A percentile compares a stretch with the other conserved stretches of the same genome.
Evolutionary conservation across 2,329 filamentous ascomycete genomes (phyloP).

Genomic region (Neurospora sp.): DNA sequence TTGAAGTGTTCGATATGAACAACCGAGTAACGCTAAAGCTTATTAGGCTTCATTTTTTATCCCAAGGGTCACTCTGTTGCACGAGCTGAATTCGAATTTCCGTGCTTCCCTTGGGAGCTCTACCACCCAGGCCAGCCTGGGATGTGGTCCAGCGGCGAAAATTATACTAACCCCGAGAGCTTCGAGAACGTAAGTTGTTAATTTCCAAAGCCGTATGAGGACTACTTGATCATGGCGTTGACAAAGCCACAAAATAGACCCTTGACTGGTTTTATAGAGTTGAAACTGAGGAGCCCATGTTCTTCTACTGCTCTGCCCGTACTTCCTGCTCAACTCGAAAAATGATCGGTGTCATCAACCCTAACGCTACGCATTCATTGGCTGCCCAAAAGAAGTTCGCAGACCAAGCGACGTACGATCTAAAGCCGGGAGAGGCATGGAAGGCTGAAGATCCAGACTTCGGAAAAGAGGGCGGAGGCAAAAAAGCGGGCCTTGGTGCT

Average conservation of each 20-base stretch:
- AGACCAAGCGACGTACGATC: conserved; percentile 35
- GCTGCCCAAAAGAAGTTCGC: conserved; percentile 37
- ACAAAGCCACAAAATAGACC: background rate
- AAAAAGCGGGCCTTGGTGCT: conserved; percentile 13
- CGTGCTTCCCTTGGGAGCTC: background rate
- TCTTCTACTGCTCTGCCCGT: conserved; percentile 60
- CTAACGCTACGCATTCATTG: conserved; percentile 41
- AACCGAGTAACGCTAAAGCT: background rate
- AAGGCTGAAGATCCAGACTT: too few relatives aligned
- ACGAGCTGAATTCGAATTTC: background rate
- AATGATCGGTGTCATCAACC: conserved; percentile 72
- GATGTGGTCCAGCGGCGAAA: background rate
- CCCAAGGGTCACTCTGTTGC: background rate
- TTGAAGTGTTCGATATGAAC: background rate
- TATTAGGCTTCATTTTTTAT: background rate
- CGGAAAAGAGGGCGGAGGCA: too few relatives aligned
- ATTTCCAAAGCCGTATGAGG: background rate
- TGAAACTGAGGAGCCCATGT: conserved; percentile 32
- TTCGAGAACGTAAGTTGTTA: background rate
- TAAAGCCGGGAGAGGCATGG: conserved; percentile 44
- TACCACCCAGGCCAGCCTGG: background rate
- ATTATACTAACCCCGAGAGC: background rate
- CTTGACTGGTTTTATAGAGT: too few relatives aligned
- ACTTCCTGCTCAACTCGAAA: conserved; percentile 52
- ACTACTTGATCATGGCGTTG: conserved; percentile 6